Evolutionary conservation across 1,139 yeast species (phyloP).

Genomic region (Kluyveromyces marxianus): DNA sequence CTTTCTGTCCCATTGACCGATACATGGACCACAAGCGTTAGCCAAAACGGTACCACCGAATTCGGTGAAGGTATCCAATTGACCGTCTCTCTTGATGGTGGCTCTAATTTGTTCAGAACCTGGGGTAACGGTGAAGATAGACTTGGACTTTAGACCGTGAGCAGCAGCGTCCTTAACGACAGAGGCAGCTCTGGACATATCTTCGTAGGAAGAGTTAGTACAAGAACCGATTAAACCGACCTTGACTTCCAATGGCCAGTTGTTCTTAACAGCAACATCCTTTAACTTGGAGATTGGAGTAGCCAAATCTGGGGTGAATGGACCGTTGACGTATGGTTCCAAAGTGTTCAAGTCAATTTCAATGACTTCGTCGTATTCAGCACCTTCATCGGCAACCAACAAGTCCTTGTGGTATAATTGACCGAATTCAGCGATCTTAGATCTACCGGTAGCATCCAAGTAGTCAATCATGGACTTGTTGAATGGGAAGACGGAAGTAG

Average conservation of each 20-base stretch:
- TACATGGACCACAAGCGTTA: slow-evolving; percentile 99
- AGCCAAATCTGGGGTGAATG: slow-evolving; percentile 98
- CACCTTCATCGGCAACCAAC: slow-evolving; percentile 87
- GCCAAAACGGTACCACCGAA: slow-evolving; percentile 95
- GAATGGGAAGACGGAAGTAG: slow-evolving; percentile 97
- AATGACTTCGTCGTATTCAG: slow-evolving; percentile 91
- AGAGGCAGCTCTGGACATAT: slow-evolving; percentile 96
- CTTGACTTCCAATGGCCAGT: slow-evolving; percentile 90
- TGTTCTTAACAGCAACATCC: slow-evolving; percentile 79
- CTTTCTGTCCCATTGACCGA: slow-evolving; percentile 99
- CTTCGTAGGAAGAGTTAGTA: slow-evolving; percentile 98
- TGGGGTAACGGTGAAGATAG: slow-evolving; percentile 91
- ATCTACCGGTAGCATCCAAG: slow-evolving; percentile 83
- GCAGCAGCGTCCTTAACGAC: slow-evolving; percentile 84
- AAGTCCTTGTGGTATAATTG: slow-evolving; percentile 63
- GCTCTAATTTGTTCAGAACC: slow-evolving; percentile 99
- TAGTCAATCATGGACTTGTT: slow-evolving; percentile 85
- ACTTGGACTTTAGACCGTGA: slow-evolving; percentile 86
- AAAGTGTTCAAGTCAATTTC: slow-evolving; percentile 92
- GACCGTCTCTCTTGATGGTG: slow-evolving; percentile 96
- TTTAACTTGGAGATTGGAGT: slow-evolving; percentile 92
- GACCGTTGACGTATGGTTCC: slow-evolving; percentile 98
- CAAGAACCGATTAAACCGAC: slow-evolving; percentile 98
- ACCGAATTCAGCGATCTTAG: slow-evolving; percentile 77
- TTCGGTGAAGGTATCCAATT: slow-evolving; percentile 79